Evolutionary conservation across 345 rosid genomes (phyloP).

Genomic region (Syzygium aqueum): DNA sequence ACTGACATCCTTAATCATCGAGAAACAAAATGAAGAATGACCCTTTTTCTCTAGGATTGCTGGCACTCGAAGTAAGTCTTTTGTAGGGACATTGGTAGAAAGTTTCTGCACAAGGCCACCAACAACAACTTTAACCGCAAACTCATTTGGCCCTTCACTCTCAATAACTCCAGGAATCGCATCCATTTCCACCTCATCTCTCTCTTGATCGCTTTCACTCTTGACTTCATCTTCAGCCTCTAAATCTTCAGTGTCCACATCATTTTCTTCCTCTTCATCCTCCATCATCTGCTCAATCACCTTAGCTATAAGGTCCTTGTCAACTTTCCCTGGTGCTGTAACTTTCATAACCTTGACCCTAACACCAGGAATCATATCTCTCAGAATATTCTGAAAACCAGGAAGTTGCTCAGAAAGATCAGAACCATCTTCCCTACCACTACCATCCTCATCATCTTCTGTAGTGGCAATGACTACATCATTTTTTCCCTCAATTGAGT

Average conservation of each 20-base stretch:
- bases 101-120: slow-evolving; percentile 58
- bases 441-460: slow-evolving; percentile 45
- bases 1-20: slow-evolving; percentile 50
- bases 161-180: slow-evolving; percentile 36
- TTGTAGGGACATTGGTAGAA: slow-evolving; percentile 34
- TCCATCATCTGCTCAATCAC: slow-evolving; percentile 76
- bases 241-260: slow-evolving; percentile 44
- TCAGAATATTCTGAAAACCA: slow-evolving; percentile 63
- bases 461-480: slow-evolving; percentile 44
- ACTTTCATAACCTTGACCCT: slow-evolving; percentile 86
- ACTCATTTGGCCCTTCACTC: slow-evolving; percentile 44
- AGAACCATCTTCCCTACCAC: slow-evolving; percentile 55
- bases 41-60: slow-evolving; percentile 64
- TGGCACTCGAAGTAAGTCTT: slow-evolving; percentile 63
- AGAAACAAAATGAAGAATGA: slow-evolving; percentile 49
- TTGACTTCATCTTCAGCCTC: slow-evolving; percentile 49
- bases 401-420: slow-evolving; percentile 63
- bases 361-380: slow-evolving; percentile 83
- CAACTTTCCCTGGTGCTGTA: slow-evolving; percentile 61
- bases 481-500: slow-evolving; percentile 43
- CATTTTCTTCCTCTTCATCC: slow-evolving; percentile 66
- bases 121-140: slow-evolving; percentile 73
- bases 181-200: slow-evolving; percentile 45
- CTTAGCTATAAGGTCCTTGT: slow-evolving; percentile 77
- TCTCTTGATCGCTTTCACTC: slow-evolving; percentile 48